phyloP scores from a whole-genome alignment of 257 asterid genomes.

The Striga asiatica region DNA sequence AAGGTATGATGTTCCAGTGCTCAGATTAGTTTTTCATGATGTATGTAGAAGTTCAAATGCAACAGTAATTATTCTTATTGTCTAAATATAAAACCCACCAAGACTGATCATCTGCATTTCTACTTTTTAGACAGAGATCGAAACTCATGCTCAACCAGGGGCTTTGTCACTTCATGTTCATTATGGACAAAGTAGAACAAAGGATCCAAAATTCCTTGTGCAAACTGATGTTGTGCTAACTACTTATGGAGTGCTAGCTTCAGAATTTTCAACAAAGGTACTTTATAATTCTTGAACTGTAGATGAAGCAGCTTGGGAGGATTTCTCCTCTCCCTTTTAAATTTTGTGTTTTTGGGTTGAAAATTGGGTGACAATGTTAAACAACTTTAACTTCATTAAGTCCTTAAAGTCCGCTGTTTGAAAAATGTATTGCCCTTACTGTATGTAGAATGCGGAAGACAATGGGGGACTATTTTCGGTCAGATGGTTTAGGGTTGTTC shows the following conservation, averaged over 20 bases:
- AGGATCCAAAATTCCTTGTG: slow-evolving; percentile 64
- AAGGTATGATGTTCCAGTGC: slow-evolving; percentile 44
- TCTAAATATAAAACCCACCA: not conserved
- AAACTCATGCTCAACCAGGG: slow-evolving; percentile 78
- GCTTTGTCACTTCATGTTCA: slow-evolving; percentile 68
- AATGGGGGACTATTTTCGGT: slow-evolving; percentile 72
- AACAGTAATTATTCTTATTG: not conserved
- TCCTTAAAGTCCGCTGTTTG: not conserved
- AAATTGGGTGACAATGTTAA: not conserved
- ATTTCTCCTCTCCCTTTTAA: not conserved
- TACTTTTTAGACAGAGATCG: slow-evolving; percentile 66
- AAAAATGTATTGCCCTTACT: not conserved
- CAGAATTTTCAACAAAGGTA: slow-evolving; percentile 86
- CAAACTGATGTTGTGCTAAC: slow-evolving; percentile 81
- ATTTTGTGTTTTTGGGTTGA: not conserved
- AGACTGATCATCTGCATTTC: slow-evolving; percentile 19
- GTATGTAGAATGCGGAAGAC: slow-evolving; percentile 58
- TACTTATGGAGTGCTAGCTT: slow-evolving; percentile 88
- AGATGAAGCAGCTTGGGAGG: too few species aligned
- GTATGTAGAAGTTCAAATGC: slow-evolving; percentile 13
- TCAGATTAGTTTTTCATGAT: slow-evolving; percentile 6
- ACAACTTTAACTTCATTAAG: slow-evolving; percentile 2
- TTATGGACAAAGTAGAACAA: slow-evolving; percentile 86
- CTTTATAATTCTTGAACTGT: slow-evolving; percentile 13
- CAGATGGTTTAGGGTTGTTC: slow-evolving; percentile 86